Evolutionary conservation across 1,139 yeast genomes (phyloP), one percentile per base, ranked within the genome.

Genomic region (Blastobotrys proliferans): DNA sequence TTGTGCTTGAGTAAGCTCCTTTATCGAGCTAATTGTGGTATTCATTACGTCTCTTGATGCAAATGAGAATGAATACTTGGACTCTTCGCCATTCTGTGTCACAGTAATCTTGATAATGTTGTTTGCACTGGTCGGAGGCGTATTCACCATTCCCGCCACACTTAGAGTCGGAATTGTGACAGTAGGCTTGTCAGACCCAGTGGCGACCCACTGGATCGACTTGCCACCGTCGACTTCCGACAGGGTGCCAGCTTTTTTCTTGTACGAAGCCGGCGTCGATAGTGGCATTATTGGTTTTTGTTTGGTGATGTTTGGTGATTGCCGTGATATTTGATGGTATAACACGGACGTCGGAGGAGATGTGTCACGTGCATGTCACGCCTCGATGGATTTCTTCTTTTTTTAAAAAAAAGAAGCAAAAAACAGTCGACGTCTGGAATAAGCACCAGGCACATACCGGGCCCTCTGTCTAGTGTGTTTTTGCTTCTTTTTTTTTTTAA

Each of bases 31-130:
- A 59, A 83, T 84, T 43, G 84, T 77, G 48, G 75, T 77, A 51
- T 82, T 83, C 94, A 86, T 82, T 14, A 85, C 80, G 18, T 79
- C 79, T 46, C 94, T 67, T 56, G 81, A 82, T 46, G 75, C 79
- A 63, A 86, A 86, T 0, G 83, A 67, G 50, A 86, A 77, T 35
- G 69, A 62, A 37, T 66, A 68, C 35, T 70, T 68, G 14, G 70
- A 60, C n/a, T 77, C 73, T 48, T 73, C 74, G 6, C 66, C 69
- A 4, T 67, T 72, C 3, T 64, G 73, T 5, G 62, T 62, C 32
- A 49, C 49, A 9, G 49, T 66, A 21, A 87, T 67, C 57, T 77
- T 77, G 41, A 87, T 63, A 64, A 79, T 76, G 80, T 83, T 77
- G 56, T 81, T 82, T 16, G 83, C 83, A 26, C 79, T 71, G 0